Percentiles rank a stretch among this genome's conserved stretches.
phyloP scores from a whole-genome alignment of 495 filamentous ascomycete genomes.

The Aspergillus coremiiformis region DNA sequence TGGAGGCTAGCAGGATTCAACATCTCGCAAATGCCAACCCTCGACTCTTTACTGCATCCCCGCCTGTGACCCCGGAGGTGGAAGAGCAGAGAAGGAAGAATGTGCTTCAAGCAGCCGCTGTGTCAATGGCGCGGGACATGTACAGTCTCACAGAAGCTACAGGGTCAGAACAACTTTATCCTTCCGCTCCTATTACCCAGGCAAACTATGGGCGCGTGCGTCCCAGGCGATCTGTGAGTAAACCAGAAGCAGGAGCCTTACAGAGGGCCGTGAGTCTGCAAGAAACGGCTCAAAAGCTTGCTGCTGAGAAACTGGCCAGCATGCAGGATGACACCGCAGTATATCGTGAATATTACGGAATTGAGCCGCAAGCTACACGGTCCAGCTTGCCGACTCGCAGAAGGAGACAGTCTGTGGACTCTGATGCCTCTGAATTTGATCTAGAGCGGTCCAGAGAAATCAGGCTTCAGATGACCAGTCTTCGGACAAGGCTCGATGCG shows the following conservation, averaged over 20 bases:
- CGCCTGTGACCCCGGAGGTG: slow-evolving; percentile 61
- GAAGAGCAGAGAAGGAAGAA: slow-evolving; percentile 66
- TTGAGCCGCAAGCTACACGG: slow-evolving; percentile 38
- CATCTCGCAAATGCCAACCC: slow-evolving; percentile 44
- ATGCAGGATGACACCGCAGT: slow-evolving; percentile 64
- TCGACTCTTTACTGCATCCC: slow-evolving; percentile 68
- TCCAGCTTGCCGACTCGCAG: slow-evolving; percentile 52
- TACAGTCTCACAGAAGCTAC: slow-evolving; percentile 54
- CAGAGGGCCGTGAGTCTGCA: slow-evolving; percentile 58
- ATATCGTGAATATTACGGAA: slow-evolving; percentile 69
- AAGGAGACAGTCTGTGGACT: slow-evolving; percentile 63
- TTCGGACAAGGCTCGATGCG: slow-evolving; percentile 57
- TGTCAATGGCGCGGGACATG: slow-evolving; percentile 85
- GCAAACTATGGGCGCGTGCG: slow-evolving; percentile 31
- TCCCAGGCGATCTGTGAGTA: slow-evolving; percentile 29
- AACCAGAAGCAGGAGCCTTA: slow-evolving; percentile 24
- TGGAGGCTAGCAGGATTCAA: slow-evolving; percentile 51
- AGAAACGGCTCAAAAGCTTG: slow-evolving; percentile 76
- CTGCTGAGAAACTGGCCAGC: slow-evolving; percentile 71
- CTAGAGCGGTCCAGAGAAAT: slow-evolving; percentile 62
- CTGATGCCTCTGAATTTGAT: slow-evolving; percentile 54
- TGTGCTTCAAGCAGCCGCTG: slow-evolving; percentile 68
- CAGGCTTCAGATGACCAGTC: slow-evolving; percentile 69
- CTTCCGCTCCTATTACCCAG: slow-evolving; percentile 33
- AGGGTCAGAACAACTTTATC: slow-evolving; percentile 18